These are phyloP conservation scores for Lactarius tabidus DNA, from an alignment of 768 basidiomycete species.

Conservation along the genomic window DNA sequence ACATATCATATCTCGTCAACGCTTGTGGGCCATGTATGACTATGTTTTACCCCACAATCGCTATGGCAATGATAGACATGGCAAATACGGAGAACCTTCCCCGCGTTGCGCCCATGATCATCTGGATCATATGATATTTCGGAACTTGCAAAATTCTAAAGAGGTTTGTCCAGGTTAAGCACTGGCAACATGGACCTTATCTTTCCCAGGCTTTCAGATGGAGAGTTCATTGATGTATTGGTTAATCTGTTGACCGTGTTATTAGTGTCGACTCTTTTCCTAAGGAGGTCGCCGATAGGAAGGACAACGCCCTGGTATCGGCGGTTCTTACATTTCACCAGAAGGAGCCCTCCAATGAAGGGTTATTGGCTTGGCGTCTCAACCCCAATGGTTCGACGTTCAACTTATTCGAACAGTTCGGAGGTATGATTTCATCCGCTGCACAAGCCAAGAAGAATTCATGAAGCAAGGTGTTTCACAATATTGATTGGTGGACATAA, in stretches of 20 bases:
- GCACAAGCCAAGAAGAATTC: neutral
- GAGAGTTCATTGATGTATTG: neutral
- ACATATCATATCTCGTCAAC: neutral
- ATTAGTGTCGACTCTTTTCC: neutral
- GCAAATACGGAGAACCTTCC: too few relatives aligned
- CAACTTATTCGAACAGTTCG: neutral
- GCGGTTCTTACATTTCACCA: neutral
- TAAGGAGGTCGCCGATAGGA: neutral
- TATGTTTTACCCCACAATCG: neutral
- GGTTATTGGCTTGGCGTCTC: neutral
- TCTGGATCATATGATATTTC: conserved; percentile 2
- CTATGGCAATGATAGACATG: neutral
- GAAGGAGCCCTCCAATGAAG: neutral
- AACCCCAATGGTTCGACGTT: neutral
- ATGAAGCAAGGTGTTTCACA: neutral
- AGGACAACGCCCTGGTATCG: neutral
- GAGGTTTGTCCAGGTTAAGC: neutral
- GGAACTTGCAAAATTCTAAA: neutral
- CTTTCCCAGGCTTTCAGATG: neutral
- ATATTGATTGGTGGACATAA: neutral
- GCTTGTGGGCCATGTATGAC: neutral
- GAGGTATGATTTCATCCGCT: neutral
- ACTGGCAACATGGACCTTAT: neutral
- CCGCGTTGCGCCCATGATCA: too few relatives aligned
- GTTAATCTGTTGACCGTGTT: neutral